phyloP scores from a whole-genome alignment of 306 rosid genomes.

The Citrullus amarus region DNA sequence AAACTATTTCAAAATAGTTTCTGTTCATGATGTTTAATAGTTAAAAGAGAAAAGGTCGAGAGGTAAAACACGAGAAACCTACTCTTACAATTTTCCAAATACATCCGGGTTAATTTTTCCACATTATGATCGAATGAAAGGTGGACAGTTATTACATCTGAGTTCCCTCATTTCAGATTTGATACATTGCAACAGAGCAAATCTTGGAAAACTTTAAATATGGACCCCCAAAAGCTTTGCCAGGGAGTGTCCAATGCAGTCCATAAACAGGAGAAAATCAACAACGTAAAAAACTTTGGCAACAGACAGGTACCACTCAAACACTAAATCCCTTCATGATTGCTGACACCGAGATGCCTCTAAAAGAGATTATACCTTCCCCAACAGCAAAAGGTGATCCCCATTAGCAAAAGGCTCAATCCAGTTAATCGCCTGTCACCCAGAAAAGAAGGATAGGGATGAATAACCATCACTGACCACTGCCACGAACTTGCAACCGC shows the following conservation, averaged over 20 bases:
- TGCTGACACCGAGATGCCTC: slow-evolving; percentile 27
- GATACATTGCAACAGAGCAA: not conserved
- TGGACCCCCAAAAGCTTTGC: not conserved
- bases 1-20: not conserved
- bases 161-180: not conserved
- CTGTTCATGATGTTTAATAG: not conserved
- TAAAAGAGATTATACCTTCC: slow-evolving; percentile 14
- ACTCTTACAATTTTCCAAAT: not conserved
- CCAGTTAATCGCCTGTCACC: slow-evolving; percentile 15
- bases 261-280: slow-evolving; percentile 16
- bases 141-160: not conserved
- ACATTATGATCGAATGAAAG: not conserved
- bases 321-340: slow-evolving; percentile 23
- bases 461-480: slow-evolving; percentile 38
- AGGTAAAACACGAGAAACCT: not conserved
- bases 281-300: slow-evolving; percentile 16
- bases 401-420: slow-evolving; percentile 16
- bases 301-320: slow-evolving; percentile 9
- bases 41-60: not conserved
- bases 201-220: not conserved
- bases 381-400: too few relatives aligned
- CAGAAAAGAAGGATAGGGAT: not conserved
- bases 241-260: not conserved
- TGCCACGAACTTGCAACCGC: slow-evolving; percentile 61
- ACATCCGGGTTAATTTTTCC: not conserved